These are phyloP conservation scores for Tricharina praecox DNA, from an alignment of 495 filamentous ascomycete genomes.

Conservation along the genomic window DNA sequence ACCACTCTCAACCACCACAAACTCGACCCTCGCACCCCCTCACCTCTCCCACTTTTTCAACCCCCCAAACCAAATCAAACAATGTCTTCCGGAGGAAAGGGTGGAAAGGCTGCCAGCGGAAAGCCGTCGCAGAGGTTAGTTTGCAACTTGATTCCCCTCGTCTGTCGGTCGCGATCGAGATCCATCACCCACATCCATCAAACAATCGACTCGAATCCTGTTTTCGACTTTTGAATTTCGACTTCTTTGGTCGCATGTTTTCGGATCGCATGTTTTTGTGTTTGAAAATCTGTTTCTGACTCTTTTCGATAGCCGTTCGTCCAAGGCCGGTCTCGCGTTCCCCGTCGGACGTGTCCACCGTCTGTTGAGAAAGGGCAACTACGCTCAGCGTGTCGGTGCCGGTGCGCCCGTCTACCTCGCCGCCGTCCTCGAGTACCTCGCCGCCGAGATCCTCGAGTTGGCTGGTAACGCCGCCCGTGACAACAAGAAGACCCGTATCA, in stretches of 20 bases:
- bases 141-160: slow-evolving; percentile 18
- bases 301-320: slow-evolving; percentile 61
- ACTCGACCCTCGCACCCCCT: slow-evolving; percentile 20
- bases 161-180: slow-evolving; percentile 6
- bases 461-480: slow-evolving; percentile 97
- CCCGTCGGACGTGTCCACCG: slow-evolving; percentile 99
- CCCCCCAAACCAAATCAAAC: slow-evolving; percentile 19
- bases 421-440: slow-evolving; percentile 95
- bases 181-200: no score
- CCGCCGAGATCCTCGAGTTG: slow-evolving; percentile 96
- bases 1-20: slow-evolving; percentile 8
- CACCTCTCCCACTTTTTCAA: slow-evolving; percentile 20
- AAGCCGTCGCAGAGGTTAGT: slow-evolving; percentile 27
- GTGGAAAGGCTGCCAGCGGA: slow-evolving; percentile 26
- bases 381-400: slow-evolving; percentile 64
- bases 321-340: slow-evolving; percentile 98
- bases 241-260: slow-evolving; percentile 3
- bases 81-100: slow-evolving; percentile 28
- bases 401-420: slow-evolving; percentile 96
- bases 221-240: not conserved
- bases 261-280: no score
- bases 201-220: no score
- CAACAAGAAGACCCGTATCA: slow-evolving; percentile 99
- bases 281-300: slow-evolving; percentile 28
- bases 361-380: slow-evolving; percentile 99